Evolutionary conservation across 306 rosid species (phyloP).

Genomic region (Quercus dentata): DNA sequence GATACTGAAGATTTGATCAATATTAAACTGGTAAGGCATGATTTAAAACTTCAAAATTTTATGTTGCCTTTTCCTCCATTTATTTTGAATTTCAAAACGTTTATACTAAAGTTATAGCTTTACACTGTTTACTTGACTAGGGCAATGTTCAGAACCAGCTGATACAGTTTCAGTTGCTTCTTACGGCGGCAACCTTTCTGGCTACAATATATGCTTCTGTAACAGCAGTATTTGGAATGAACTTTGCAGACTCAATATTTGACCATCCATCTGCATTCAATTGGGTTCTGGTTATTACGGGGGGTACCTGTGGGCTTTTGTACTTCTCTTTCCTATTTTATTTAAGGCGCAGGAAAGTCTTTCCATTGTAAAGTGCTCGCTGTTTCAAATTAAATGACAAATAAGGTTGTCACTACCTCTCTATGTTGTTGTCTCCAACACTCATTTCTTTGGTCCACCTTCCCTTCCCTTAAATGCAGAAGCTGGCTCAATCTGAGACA

Average conservation of each 20-base stretch:
- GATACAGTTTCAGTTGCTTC: constrained; percentile 86
- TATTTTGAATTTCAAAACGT: constrained; percentile 21
- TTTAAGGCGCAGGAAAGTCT: constrained; percentile 69
- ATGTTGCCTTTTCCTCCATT: not conserved
- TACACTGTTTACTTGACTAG: constrained; percentile 41
- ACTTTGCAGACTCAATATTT: constrained; percentile 51
- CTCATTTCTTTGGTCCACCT: no score
- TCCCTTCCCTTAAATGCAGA: no score
- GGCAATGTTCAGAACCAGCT: constrained; percentile 93
- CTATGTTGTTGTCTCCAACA: no score
- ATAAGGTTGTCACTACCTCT: no score
- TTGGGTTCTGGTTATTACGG: constrained; percentile 60
- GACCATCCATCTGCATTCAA: constrained; percentile 48
- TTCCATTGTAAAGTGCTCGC: constrained; percentile 42
- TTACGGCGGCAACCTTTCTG: constrained; percentile 83
- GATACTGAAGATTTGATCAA: constrained; percentile 98
- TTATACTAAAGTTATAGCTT: not conserved
- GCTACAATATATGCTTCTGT: constrained; percentile 75
- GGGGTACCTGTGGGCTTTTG: constrained; percentile 46
- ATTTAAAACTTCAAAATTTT: constrained; percentile 13
- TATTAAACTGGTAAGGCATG: constrained; percentile 82
- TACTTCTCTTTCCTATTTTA: constrained; percentile 57
- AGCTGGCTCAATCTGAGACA: no score
- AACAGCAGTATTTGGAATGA: constrained; percentile 93
- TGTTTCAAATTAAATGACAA: constrained; percentile 9